Evolutionary conservation across 2,329 filamentous ascomycete genomes (phyloP).

Genomic region (Verticillium klebahnii): DNA sequence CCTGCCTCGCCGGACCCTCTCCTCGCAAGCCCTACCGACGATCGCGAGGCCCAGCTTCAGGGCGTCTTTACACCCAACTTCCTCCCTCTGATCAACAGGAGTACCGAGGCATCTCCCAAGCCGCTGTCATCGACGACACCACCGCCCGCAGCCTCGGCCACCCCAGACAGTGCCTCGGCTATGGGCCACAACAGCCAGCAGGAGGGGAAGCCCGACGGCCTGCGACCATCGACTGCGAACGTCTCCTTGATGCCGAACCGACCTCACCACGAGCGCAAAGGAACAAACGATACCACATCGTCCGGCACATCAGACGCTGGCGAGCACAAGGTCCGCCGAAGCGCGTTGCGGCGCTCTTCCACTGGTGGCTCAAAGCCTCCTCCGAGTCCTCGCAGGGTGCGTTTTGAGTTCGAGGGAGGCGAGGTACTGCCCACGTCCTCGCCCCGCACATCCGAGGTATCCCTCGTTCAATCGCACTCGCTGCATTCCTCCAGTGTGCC

Average conservation of each 20-base stretch:
- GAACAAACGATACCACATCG: conserved; percentile 43
- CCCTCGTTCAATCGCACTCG: conserved; percentile 20
- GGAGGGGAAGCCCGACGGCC: not conserved
- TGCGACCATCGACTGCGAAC: conserved; percentile 5
- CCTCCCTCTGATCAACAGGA: conserved; percentile 53
- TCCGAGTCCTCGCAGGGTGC: conserved; percentile 55
- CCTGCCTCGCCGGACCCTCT: conserved; percentile 5
- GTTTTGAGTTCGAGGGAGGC: conserved; percentile 56
- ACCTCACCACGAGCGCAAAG: conserved; percentile 31
- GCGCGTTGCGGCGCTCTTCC: conserved; percentile 53
- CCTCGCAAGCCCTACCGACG: conserved; percentile 39
- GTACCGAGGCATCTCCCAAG: conserved; percentile 23
- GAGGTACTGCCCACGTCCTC: conserved; percentile 58
- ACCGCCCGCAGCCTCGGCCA: conserved; percentile 11
- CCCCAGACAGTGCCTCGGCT: conserved; percentile 4
- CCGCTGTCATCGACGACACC: conserved; percentile 12
- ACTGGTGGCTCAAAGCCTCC: conserved; percentile 39
- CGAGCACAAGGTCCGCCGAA: conserved; percentile 44
- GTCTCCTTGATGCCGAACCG: conserved; percentile 16
- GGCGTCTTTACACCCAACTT: conserved; percentile 61
- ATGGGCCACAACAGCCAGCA: conserved; percentile 2
- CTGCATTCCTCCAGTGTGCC: conserved; percentile 18
- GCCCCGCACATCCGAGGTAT: conserved; percentile 35
- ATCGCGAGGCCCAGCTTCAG: conserved; percentile 55
- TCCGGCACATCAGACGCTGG: conserved; percentile 50